A percentile compares a stretch with the other conserved stretches of the same genome.
Conservation (phyloP, 805 yeast species). For the Kazachstania taianensis region DNA sequence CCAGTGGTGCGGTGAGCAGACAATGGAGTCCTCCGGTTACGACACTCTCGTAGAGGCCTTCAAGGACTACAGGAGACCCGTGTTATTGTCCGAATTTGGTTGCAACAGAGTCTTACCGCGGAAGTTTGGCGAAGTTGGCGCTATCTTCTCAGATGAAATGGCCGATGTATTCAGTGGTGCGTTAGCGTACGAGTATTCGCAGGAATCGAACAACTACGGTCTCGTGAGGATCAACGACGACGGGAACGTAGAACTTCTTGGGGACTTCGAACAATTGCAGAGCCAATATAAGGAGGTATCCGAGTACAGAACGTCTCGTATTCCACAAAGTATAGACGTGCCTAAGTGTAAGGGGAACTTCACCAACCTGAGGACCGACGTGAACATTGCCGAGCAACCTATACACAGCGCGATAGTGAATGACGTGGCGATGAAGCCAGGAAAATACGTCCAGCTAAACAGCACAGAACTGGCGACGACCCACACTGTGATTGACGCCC, state of each 20-base stretch:
- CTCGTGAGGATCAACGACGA: conserved; percentile 43
- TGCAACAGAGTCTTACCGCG: conserved; percentile 79
- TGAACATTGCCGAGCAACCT: conserved; percentile 33
- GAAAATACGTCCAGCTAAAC: conserved; percentile 39
- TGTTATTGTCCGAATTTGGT: conserved; percentile 86
- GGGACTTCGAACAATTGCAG: conserved; percentile 43
- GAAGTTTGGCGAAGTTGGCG: conserved; percentile 60
- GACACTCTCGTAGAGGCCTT: conserved; percentile 63
- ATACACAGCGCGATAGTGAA: conserved; percentile 36
- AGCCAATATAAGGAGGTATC: conserved; percentile 36
- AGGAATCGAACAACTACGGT: conserved; percentile 74
- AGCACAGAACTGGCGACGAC: conserved; percentile 36
- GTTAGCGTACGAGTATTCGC: conserved; percentile 68
- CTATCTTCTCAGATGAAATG: conserved; percentile 67
- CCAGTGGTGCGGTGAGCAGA: conserved; percentile 93
- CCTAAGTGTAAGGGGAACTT: conserved; percentile 33
- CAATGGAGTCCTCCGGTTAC: conserved; percentile 71
- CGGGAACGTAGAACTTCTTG: conserved; percentile 33
- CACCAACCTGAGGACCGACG: conserved; percentile 34
- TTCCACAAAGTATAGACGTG: too few species aligned
- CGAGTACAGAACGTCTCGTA: too few species aligned
- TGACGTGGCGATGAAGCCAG: conserved; percentile 41
- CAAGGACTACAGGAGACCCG: conserved; percentile 56
- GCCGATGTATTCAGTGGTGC: conserved; percentile 75
- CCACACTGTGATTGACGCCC: conserved; percentile 34